phyloP scores from a whole-genome alignment of 2,329 filamentous ascomycete species.

The Mollisia scopiformis region DNA sequence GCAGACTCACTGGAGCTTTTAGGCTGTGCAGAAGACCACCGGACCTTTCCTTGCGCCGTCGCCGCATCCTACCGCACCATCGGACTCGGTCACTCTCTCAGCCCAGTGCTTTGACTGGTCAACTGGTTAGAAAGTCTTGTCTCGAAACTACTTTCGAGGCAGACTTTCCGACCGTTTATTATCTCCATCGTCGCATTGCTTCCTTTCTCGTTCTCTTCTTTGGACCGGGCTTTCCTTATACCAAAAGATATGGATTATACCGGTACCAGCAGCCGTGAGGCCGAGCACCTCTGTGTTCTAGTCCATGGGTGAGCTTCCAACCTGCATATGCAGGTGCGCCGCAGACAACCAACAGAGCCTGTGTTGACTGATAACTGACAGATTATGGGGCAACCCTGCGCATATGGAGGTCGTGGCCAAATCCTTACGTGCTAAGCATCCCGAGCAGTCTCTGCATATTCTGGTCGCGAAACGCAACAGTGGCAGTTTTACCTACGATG shows the following conservation, averaged over 20 bases:
- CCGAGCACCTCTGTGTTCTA: slow-evolving; percentile 75
- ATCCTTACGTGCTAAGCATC: slow-evolving; percentile 61
- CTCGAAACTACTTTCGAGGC: slow-evolving; percentile 41
- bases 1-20: background rate
- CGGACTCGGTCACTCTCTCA: background rate
- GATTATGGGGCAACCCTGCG: slow-evolving; percentile 79
- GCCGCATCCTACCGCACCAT: background rate
- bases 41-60: background rate
- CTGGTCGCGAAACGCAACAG: slow-evolving; percentile 74
- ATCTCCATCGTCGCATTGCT: slow-evolving; percentile 32
- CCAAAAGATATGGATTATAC: slow-evolving; percentile 48
- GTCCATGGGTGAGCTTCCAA: slow-evolving; percentile 60
- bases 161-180: slow-evolving; percentile 41
- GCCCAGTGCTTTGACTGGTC: background rate
- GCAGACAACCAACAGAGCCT: slow-evolving; percentile 7
- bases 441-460: slow-evolving; percentile 68
- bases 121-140: slow-evolving; percentile 41
- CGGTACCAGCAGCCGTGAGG: slow-evolving; percentile 54
- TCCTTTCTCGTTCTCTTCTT: slow-evolving; percentile 38
- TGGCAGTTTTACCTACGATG: slow-evolving; percentile 73
- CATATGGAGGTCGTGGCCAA: slow-evolving; percentile 73
- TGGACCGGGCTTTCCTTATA: slow-evolving; percentile 40
- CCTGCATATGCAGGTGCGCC: background rate
- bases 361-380: no score
- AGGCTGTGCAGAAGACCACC: background rate